Evolutionary conservation across 1,284 basidiomycete genomes (phyloP), one percentile per base, ranked within the genome.

Genomic region (Mycosarcoma maydis): DNA sequence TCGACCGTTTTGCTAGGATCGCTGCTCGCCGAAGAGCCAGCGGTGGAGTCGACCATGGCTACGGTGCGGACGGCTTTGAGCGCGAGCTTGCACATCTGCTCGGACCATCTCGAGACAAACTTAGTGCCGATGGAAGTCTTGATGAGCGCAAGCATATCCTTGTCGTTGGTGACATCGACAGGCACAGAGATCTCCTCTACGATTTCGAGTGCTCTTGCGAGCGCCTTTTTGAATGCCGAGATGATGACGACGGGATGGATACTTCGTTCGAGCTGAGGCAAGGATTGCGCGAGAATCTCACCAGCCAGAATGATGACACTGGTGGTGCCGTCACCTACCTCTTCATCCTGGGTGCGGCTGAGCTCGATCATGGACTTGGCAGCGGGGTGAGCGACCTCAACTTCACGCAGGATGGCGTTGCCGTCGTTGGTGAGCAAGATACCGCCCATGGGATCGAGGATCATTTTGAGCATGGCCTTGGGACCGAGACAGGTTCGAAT

Each of bases 351-450:
- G 4, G 96, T 98, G 80, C 94, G 85, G 78, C 92, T 91, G 19
- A 98, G 88, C 84, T 99, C 95, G 75, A 98, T 98, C 95, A 98
- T 98, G 75, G 94, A 95, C 85, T 98, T 98, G 29, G 95, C 95
- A 23, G 95, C 95, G 0, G 96, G 96, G 78, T 98, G 95, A 4
- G 93, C 93, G 23, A 98, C 94, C 71, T 98, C 95, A 71, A 98
- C 98, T 83, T 98, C 95, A 59, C 95, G 89, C 34, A 98, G 85
- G 72, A 98, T 98, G 10, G 94, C 94, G 78, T 98, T 96, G 20
- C 96, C 95, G 80, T 98, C 95, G 83, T 98, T 98, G 6, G 95
- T 98, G 40, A 98, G 39, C 44, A 52, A 38, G 27, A 75, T 81
- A 39, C 76, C 77, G 19, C 75, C 80, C 72, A 80, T 76, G 54